Base-by-base conservation (phyloP, 2,329 filamentous ascomycete genomes). In the Annulohypoxylon truncatum region DNA sequence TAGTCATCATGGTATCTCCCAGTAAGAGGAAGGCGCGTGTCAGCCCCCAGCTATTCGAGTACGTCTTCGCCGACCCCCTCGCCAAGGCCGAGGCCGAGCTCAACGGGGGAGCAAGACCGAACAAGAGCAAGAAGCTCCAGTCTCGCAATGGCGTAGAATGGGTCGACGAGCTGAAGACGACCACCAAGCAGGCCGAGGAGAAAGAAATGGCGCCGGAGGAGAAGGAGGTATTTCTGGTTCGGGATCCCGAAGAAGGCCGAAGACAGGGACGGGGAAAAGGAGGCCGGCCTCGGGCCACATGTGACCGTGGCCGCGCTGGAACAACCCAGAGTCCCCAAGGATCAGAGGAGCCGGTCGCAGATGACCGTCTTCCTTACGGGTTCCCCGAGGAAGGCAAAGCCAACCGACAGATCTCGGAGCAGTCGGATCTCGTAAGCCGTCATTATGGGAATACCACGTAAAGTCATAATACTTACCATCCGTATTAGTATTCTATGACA, bases 331-430 rank as follows among this genome's bases (percentile, higher is more conserved):
- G 9, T 3, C 18, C 6, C 4, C 10, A 48, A 13, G 22, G 10
- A 22, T 24, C 40, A 6, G n/a, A 28, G 33, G n/a, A 18, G 31
- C 35, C 20, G n/a, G 24, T 7, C 3, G 9, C 10, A 5, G 24
- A 46, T 1, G 59, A 66, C 4, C 58, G 53, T 5, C 40, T 50
- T 7, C 64, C 64, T 2, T 66, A 66, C 54, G 64, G 61, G 6
- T 46, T 64, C 26, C 26, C 40, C 18, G 22, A n/a, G 2, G 35
- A 54, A 10, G 52, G 52, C 15, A 15, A 54, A 15, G 7, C 5
- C 5, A n/a, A 31, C 15, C 52, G 26, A n/a, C 52, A 18, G 2
- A 13, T 54, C 26, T 40, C 52, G 3, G 15, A 29, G 52, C 35
- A 44, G 26, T n/a, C n/a, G 3, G 24, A 31, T 20, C 35, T 31